These are phyloP conservation scores for Pythium dissotocum DNA, from an alignment of 352 stramenopile species.

Conservation along the genomic window DNA sequence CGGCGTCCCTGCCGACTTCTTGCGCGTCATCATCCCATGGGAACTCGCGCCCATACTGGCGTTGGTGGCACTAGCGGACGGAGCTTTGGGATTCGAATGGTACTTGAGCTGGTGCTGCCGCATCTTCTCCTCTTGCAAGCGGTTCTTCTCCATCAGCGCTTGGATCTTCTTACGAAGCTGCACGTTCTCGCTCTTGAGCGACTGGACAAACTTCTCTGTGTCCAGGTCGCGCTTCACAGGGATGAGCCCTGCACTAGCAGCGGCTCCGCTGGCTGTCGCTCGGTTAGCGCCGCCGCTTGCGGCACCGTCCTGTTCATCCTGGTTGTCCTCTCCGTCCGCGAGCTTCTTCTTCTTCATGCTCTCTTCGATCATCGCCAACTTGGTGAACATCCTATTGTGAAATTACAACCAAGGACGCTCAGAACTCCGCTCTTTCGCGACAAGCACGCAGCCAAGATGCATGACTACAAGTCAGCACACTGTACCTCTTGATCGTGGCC, in stretches of 20 bases:
- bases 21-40: not conserved
- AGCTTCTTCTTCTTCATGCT: constrained; percentile 76
- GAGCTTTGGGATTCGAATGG: constrained; percentile 28
- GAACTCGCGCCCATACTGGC: constrained; percentile 12
- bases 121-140: constrained; percentile 60
- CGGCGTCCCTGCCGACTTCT: not conserved
- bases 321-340: constrained; percentile 30
- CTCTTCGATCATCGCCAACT: constrained; percentile 88
- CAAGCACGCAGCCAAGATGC: not conserved
- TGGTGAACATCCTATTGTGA: constrained; percentile 80
- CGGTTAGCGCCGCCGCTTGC: not conserved
- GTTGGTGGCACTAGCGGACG: constrained; percentile 22
- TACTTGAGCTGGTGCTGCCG: constrained; percentile 30
- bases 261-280: not conserved
- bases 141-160: constrained; percentile 67
- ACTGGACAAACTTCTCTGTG: constrained; percentile 80
- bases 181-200: constrained; percentile 74
- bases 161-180: constrained; percentile 79
- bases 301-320: constrained; percentile 60
- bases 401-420: not conserved
- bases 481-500: constrained; percentile 82
- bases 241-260: constrained; percentile 5
- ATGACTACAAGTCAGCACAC: not conserved
- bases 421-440: not conserved
- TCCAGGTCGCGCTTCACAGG: constrained; percentile 64